phyloP scores from a whole-genome alignment of 75 land plant genomes.

The Cupressus sempervirens region DNA sequence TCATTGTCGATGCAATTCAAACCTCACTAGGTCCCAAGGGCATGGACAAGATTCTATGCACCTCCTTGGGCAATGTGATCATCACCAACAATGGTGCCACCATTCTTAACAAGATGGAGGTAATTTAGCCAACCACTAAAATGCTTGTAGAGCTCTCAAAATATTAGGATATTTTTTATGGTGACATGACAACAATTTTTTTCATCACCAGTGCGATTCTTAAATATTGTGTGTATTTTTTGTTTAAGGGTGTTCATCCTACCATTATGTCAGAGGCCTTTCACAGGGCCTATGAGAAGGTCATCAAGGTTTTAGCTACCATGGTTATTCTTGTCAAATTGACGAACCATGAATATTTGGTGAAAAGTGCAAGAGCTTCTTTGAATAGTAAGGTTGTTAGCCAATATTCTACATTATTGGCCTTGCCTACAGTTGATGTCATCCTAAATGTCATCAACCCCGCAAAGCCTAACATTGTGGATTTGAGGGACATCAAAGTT shows the following conservation, averaged over 20 bases:
- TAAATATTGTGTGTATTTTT: constrained; percentile 50
- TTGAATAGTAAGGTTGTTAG: too few species aligned
- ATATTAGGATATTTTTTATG: constrained; percentile 83
- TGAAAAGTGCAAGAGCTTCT: constrained; percentile 79
- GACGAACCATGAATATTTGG: constrained; percentile 70
- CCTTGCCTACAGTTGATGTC: too few species aligned
- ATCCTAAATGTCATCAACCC: too few species aligned
- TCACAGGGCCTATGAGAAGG: constrained; percentile 60
- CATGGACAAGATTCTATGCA: constrained; percentile 97
- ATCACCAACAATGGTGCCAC: constrained; percentile 99
- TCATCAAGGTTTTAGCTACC: too few species aligned
- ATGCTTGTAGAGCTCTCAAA: constrained; percentile 95
- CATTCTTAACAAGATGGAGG: constrained; percentile 92
- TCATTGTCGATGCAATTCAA: constrained; percentile 94
- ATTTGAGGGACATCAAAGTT: constrained; percentile 75
- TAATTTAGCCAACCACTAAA: constrained; percentile 89
- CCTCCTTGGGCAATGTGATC: constrained; percentile 81
- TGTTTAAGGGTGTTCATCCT: constrained; percentile 71
- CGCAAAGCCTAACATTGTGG: too few species aligned
- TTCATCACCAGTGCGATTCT: constrained; percentile 92
- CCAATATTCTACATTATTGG: too few species aligned
- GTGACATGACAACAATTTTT: constrained; percentile 92
- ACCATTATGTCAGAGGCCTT: constrained; percentile 81
- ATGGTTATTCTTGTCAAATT: constrained; percentile 86
- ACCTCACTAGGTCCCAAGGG: constrained; percentile 91